Percentiles rank a stretch among this genome's conserved stretches.
Conservation (phyloP, 257 asterid genomes). For the Solanum pinnatisectum region DNA sequence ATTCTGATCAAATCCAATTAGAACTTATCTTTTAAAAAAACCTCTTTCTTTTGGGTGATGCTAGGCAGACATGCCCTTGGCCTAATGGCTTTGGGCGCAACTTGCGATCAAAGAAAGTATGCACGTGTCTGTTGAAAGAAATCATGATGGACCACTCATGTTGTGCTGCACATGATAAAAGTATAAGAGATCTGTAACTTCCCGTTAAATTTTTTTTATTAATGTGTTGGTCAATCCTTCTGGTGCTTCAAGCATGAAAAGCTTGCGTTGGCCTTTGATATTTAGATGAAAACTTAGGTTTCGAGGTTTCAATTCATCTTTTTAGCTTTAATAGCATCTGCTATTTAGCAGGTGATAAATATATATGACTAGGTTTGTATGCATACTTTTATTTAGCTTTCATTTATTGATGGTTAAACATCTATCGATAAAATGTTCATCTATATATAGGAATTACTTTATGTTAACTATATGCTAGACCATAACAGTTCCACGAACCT, state of each 20-base stretch:
- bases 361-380: neutral
- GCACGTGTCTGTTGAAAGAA: neutral
- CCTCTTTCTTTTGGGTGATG: neutral
- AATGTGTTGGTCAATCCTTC: neutral
- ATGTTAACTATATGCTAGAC: neutral
- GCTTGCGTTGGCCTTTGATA: neutral
- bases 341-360: neutral
- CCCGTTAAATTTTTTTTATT: no score
- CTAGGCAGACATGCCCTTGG: neutral
- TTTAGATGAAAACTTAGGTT: neutral
- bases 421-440: neutral
- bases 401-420: neutral
- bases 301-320: neutral
- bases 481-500: neutral
- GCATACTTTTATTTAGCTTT: neutral
- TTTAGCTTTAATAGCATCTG: neutral
- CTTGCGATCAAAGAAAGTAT: neutral
- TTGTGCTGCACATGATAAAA: neutral
- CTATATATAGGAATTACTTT: neutral
- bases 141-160: neutral
- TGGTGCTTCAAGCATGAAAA: neutral
- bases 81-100: neutral
- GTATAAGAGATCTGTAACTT: neutral
- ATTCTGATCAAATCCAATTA: neutral
- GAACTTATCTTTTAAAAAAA: neutral